These are phyloP conservation scores for Coemansia sp. DNA, from an alignment of 192 early-diverging fungal species.

Conservation along the genomic window DNA sequence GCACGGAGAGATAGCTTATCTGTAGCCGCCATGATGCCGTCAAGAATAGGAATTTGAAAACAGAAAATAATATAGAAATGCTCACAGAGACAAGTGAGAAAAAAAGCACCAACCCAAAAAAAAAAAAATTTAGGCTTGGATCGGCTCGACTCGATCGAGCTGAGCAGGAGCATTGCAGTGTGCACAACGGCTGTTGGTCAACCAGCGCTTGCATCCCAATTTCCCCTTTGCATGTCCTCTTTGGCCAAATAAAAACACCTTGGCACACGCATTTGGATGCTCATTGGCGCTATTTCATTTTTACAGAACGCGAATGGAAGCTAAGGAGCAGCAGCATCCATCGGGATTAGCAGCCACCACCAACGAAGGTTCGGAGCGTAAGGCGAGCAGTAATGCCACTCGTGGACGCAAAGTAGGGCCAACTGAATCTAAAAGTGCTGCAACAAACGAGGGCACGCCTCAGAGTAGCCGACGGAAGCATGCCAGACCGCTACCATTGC, in stretches of 20 bases:
- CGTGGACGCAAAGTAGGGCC: background rate
- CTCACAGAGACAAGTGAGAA: background rate
- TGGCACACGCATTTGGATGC: background rate
- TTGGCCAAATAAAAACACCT: background rate
- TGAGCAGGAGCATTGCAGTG: no score
- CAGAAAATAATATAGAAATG: background rate
- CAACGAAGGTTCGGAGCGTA: background rate
- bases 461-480: background rate
- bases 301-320: conserved; percentile 3
- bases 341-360: background rate
- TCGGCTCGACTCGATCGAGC: conserved; percentile 1
- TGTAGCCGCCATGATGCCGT: background rate
- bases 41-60: background rate
- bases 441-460: background rate
- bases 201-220: no score
- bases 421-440: background rate
- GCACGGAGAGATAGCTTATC: background rate
- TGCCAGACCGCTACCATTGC: background rate
- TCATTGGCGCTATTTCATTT: background rate
- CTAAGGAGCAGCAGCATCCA: background rate
- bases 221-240: background rate
- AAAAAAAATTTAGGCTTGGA: background rate
- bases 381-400: background rate
- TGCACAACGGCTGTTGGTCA: no score
- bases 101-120: background rate